These are phyloP conservation scores for Bolboschoenus planiculmis DNA, from an alignment of 176 grass and related monocot species.

Conservation along the genomic window DNA sequence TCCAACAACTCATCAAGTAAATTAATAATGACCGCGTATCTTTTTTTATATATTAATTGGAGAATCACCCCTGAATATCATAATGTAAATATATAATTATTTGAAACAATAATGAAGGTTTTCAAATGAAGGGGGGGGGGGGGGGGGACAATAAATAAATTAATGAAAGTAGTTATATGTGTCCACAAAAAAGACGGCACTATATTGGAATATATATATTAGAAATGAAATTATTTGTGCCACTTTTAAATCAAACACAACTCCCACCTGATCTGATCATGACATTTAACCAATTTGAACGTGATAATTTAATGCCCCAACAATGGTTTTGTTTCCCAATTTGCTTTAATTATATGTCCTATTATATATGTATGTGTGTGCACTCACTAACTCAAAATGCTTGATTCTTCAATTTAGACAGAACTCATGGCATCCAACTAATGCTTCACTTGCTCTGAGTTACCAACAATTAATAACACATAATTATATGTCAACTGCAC, in stretches of 20 bases:
- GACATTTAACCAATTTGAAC: conserved; percentile 20
- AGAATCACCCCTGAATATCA: no score
- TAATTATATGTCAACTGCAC: not conserved
- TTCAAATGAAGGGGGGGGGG: no score
- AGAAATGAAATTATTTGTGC: not conserved
- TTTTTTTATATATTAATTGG: no score
- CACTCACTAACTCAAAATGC: not conserved
- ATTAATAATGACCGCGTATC: no score
- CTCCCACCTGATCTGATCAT: not conserved
- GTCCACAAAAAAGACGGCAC: not conserved
- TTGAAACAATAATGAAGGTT: no score
- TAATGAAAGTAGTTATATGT: conserved; percentile 1
- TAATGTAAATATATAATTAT: no score
- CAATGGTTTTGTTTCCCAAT: conserved; percentile 6
- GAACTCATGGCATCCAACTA: no score
- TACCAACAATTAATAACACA: conserved; percentile 5
- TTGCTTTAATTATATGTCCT: not conserved
- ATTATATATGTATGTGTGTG: no score
- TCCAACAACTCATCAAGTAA: no score
- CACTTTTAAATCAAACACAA: conserved; percentile 2
- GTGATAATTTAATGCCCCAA: conserved; percentile 14
- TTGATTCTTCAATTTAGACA: not conserved
- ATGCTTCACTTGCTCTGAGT: not conserved
- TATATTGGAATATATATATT: not conserved
- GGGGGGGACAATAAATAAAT: no score